phyloP scores from a whole-genome alignment of 106 monocot genomes.

The Acorus gramineus region DNA sequence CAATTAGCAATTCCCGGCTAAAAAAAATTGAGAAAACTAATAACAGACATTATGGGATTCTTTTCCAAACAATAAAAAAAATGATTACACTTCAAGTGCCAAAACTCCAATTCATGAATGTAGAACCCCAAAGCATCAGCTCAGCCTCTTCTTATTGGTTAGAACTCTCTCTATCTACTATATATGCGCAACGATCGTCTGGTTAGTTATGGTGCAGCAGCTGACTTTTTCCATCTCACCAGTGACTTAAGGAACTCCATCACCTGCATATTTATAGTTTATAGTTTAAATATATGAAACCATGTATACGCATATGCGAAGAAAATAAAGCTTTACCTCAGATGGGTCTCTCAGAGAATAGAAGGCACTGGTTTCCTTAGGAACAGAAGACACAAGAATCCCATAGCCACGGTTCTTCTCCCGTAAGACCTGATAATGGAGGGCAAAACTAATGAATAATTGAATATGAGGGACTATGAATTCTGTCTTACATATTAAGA shows the following conservation, averaged over 20 bases:
- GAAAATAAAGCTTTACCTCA: slow-evolving; percentile 35
- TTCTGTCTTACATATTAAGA: not conserved
- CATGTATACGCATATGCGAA: not conserved
- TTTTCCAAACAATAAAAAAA: too few species aligned
- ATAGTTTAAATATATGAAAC: not conserved
- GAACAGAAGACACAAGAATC: slow-evolving; percentile 69
- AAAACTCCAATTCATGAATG: too few species aligned
- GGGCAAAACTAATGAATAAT: not conserved
- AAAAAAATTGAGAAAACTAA: too few species aligned
- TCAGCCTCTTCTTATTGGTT: too few species aligned
- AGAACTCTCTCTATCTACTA: too few species aligned
- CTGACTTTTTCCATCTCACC: slow-evolving; percentile 49
- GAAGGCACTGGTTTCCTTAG: slow-evolving; percentile 61
- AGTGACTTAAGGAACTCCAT: slow-evolving; percentile 61
- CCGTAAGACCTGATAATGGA: slow-evolving; percentile 35
- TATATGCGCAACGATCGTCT: too few species aligned
- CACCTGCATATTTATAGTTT: slow-evolving; percentile 27
- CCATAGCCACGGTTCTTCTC: slow-evolving; percentile 49
- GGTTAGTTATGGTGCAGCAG: not conserved
- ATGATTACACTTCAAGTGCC: too few species aligned
- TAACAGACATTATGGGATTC: too few species aligned
- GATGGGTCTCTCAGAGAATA: slow-evolving; percentile 72
- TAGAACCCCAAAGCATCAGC: too few species aligned
- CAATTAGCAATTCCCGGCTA: too few species aligned
- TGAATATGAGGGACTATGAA: too few species aligned